These are phyloP conservation scores for Nicotiana noctiflora DNA, from an alignment of 257 asterid genomes.

Conservation along the genomic window DNA sequence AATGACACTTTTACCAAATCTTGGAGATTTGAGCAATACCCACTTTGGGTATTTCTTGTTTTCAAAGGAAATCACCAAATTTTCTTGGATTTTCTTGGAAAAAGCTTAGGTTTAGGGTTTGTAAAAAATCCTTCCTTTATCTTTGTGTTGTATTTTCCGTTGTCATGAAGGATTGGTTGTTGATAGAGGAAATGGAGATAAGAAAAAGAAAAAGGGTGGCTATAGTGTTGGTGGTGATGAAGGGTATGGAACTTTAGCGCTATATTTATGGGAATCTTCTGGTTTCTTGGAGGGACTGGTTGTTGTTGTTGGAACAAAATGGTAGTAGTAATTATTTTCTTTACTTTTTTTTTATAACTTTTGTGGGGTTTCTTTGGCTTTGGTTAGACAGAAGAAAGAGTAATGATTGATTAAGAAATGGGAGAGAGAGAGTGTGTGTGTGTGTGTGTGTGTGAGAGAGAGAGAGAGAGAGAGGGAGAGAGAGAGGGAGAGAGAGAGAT, in stretches of 20 bases:
- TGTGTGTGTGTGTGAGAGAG: neutral
- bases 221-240: slow-evolving; percentile 10
- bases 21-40: slow-evolving; percentile 23
- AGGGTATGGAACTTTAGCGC: slow-evolving; percentile 1
- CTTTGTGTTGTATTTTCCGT: neutral
- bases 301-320: slow-evolving; percentile 33
- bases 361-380: slow-evolving; percentile 1
- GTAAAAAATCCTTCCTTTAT: neutral
- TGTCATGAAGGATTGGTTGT: slow-evolving; percentile 12
- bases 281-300: slow-evolving; percentile 41
- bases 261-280: slow-evolving; percentile 48
- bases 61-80: slow-evolving; percentile 5
- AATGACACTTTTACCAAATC: neutral
- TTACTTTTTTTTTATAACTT: neutral
- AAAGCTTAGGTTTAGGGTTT: slow-evolving; percentile 24
- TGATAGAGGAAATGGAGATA: slow-evolving; percentile 15
- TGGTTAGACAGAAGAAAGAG: slow-evolving; percentile 15
- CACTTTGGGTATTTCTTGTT: slow-evolving; percentile 16
- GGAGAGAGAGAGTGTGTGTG: slow-evolving; percentile 22
- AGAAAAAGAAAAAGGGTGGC: slow-evolving; percentile 16
- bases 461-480: neutral
- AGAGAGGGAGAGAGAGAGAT: slow-evolving; percentile 22
- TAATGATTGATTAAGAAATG: slow-evolving; percentile 30
- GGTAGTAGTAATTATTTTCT: slow-evolving; percentile 13
- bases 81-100: slow-evolving; percentile 18